Evolutionary conservation across 2,329 filamentous ascomycete genomes (phyloP).

Genomic region (Nemania abortiva): DNA sequence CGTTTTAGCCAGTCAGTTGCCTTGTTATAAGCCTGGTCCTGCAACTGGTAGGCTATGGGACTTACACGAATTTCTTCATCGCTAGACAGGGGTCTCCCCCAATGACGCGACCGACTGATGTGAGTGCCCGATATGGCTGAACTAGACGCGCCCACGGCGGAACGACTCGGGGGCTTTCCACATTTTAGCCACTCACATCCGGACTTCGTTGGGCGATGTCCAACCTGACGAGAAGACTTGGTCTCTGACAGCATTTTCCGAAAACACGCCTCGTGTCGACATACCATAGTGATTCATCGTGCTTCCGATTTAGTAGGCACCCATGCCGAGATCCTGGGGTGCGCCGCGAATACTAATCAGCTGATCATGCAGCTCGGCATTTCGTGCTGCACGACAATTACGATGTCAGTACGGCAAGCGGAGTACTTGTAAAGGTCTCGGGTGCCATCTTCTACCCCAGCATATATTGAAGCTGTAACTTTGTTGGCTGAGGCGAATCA

Average conservation of each 20-base stretch:
- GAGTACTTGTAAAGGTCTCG: slow-evolving; percentile 34
- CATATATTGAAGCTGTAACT: slow-evolving; percentile 15
- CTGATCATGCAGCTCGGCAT: slow-evolving; percentile 41
- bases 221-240: slow-evolving; percentile 15
- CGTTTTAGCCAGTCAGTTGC: slow-evolving; percentile 30
- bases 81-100: slow-evolving; percentile 13
- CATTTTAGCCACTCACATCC: slow-evolving; percentile 23
- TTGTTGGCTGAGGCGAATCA: slow-evolving; percentile 23
- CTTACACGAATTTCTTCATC: slow-evolving; percentile 17
- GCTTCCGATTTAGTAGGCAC: slow-evolving; percentile 28
- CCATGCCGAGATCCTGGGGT: slow-evolving; percentile 37
- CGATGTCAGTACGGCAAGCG: slow-evolving; percentile 20
- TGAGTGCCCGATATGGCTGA: slow-evolving; percentile 22
- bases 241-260: slow-evolving; percentile 23
- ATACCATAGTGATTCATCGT: slow-evolving; percentile 28
- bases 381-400: slow-evolving; percentile 37
- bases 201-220: slow-evolving; percentile 17
- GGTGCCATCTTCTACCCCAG: slow-evolving; percentile 26
- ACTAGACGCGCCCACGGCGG: slow-evolving; percentile 20
- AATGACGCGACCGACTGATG: slow-evolving; percentile 19
- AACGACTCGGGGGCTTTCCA: slow-evolving; percentile 21
- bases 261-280: slow-evolving; percentile 31
- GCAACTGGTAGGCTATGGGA: slow-evolving; percentile 23
- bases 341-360: slow-evolving; percentile 37
- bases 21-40: slow-evolving; percentile 1